Conservation (phyloP, 805 yeast species). For the Hanseniaspora singularis region DNA sequence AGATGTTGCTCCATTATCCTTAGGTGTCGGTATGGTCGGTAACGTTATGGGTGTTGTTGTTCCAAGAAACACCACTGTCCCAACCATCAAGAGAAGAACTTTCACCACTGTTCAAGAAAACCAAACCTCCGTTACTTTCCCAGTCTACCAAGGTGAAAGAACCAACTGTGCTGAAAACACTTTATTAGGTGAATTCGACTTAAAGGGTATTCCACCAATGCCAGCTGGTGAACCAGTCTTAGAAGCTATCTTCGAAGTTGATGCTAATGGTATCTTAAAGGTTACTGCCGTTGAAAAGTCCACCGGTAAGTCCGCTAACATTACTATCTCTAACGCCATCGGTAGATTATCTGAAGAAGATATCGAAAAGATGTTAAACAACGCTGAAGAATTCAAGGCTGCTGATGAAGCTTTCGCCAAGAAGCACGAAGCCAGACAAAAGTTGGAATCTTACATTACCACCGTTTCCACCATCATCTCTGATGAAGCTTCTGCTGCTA, state of each 20-base stretch:
- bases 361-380: slow-evolving; percentile 95
- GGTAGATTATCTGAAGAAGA: slow-evolving; percentile 96
- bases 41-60: slow-evolving; percentile 97
- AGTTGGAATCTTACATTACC: slow-evolving; percentile 95
- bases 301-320: slow-evolving; percentile 96
- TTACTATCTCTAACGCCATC: slow-evolving; percentile 97
- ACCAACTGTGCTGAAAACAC: slow-evolving; percentile 97
- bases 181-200: slow-evolving; percentile 95
- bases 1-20: slow-evolving; percentile 95
- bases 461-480: slow-evolving; percentile 91
- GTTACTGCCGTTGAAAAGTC: slow-evolving; percentile 98
- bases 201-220: slow-evolving; percentile 95
- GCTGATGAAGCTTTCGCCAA: slow-evolving; percentile 98
- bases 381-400: slow-evolving; percentile 98
- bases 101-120: slow-evolving; percentile 98
- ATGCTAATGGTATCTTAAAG: slow-evolving; percentile 98
- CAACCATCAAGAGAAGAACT: slow-evolving; percentile 97
- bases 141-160: slow-evolving; percentile 99
- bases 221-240: slow-evolving; percentile 99
- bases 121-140: slow-evolving; percentile 98
- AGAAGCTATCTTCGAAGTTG: slow-evolving; percentile 97
- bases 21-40: slow-evolving; percentile 99
- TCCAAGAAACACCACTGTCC: slow-evolving; percentile 98
- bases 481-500: slow-evolving; percentile 95
- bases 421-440: slow-evolving; percentile 98